Percentiles rank a stretch among this genome's conserved stretches.
Conservation (phyloP, 2,329 filamentous ascomycete genomes). For the Tolypocladium pustulatum region DNA sequence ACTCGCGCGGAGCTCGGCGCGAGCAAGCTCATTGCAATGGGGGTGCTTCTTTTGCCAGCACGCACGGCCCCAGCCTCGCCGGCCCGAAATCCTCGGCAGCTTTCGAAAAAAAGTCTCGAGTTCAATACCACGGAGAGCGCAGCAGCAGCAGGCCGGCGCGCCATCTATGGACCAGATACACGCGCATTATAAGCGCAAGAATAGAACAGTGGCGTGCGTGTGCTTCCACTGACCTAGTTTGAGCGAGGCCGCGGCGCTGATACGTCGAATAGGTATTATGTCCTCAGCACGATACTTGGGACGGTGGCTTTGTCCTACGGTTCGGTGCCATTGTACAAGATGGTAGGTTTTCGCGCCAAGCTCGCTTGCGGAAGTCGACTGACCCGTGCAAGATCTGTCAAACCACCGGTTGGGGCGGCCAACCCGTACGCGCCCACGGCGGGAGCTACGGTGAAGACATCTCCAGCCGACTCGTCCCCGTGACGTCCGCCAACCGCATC, state of each 20-base stretch:
- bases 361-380: background rate
- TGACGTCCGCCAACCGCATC: slow-evolving; percentile 72
- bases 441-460: slow-evolving; percentile 48
- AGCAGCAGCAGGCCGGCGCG: slow-evolving; percentile 14
- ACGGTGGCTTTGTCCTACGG: slow-evolving; percentile 75
- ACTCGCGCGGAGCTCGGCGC: slow-evolving; percentile 20
- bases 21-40: slow-evolving; percentile 18
- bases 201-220: slow-evolving; percentile 44
- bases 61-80: slow-evolving; percentile 16
- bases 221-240: background rate
- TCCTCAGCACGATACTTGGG: slow-evolving; percentile 65
- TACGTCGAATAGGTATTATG: slow-evolving; percentile 49
- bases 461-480: slow-evolving; percentile 66
- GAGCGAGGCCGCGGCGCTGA: slow-evolving; percentile 8
- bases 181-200: slow-evolving; percentile 55
- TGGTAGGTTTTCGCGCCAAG: slow-evolving; percentile 38
- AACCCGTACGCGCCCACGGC: slow-evolving; percentile 73
- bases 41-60: slow-evolving; percentile 27
- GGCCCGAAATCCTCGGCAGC: slow-evolving; percentile 10
- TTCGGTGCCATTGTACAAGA: slow-evolving; percentile 79
- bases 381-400: slow-evolving; percentile 51
- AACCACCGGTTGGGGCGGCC: slow-evolving; percentile 84
- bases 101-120: slow-evolving; percentile 23
- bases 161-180: slow-evolving; percentile 52
- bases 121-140: slow-evolving; percentile 14